phyloP scores from a whole-genome alignment of 192 early-diverging fungal species.

The Obelidium mucronatum region DNA sequence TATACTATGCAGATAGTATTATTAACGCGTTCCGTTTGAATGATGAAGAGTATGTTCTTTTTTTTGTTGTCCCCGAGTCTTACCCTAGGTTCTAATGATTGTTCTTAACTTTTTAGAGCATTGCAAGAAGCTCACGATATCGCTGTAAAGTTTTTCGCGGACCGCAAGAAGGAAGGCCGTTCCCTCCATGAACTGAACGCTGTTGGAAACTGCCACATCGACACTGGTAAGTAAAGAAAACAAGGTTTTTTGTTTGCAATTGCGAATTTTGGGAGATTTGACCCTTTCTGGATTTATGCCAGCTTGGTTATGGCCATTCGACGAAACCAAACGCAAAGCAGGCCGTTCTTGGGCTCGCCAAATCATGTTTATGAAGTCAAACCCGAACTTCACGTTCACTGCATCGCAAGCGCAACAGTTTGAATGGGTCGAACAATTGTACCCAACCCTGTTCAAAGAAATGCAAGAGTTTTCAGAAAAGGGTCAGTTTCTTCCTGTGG shows the following conservation, averaged over 20 bases:
- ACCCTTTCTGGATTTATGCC: neutral
- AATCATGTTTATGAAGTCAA: constrained; percentile 75
- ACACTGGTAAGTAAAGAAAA: constrained; percentile 37
- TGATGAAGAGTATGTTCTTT: constrained; percentile 41
- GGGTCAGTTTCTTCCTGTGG: constrained; percentile 92
- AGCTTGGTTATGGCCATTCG: constrained; percentile 74
- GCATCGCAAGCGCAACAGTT: constrained; percentile 98
- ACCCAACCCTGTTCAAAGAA: constrained; percentile 82
- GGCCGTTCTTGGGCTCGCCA: constrained; percentile 53
- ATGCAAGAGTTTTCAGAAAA: constrained; percentile 73
- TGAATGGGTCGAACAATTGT: constrained; percentile 86
- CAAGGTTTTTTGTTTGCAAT: neutral
- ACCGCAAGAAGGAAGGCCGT: constrained; percentile 58
- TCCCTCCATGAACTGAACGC: constrained; percentile 79
- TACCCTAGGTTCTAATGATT: neutral
- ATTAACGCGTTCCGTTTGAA: constrained; percentile 74
- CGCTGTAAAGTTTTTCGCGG: constrained; percentile 69
- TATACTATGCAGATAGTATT: constrained; percentile 80
- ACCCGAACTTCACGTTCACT: constrained; percentile 90
- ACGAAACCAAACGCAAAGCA: constrained; percentile 93
- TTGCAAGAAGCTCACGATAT: constrained; percentile 57
- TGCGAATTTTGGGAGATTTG: too few relatives aligned
- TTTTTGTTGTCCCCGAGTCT: neutral
- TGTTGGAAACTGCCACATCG: constrained; percentile 86
- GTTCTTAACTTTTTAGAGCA: constrained; percentile 17